These are phyloP conservation scores for Paramecium biaurelia DNA, from an alignment of 73 alveolate species.

Conservation along the genomic window DNA sequence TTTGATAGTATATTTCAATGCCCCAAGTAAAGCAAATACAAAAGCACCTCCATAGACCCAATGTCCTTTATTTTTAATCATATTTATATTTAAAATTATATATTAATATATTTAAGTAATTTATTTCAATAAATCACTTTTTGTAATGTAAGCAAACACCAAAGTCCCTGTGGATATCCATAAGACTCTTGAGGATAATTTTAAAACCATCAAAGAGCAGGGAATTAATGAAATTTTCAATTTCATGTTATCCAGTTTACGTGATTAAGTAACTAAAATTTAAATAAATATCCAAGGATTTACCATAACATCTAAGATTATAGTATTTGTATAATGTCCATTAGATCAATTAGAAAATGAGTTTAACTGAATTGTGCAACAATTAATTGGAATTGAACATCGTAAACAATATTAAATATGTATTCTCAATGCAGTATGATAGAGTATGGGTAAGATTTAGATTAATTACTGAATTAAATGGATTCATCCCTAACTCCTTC, in stretches of 20 bases:
- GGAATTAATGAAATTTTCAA: background rate
- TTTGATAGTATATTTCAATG: background rate
- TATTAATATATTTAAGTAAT: background rate
- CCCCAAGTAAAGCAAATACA: background rate
- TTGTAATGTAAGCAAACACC: background rate
- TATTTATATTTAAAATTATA: background rate
- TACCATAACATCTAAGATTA: background rate
- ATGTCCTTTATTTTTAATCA: background rate
- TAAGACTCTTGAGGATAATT: background rate
- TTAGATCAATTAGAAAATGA: background rate
- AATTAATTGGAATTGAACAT: background rate
- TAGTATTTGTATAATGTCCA: background rate
- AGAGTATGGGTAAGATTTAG: constrained; percentile 19
- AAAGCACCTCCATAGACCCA: background rate
- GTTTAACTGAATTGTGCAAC: background rate
- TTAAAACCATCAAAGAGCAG: background rate
- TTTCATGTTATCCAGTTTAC: background rate
- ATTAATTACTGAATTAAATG: background rate
- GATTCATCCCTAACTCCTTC: background rate
- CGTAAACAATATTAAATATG: background rate
- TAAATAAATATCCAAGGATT: background rate
- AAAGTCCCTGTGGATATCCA: background rate
- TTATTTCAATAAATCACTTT: background rate
- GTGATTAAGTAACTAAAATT: background rate
- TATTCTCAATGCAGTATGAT: background rate